Evolutionary conservation across 2,329 filamentous ascomycete species (phyloP), one percentile per base, ranked within the genome.

Genomic region (Lasiodiplodia sp.): DNA sequence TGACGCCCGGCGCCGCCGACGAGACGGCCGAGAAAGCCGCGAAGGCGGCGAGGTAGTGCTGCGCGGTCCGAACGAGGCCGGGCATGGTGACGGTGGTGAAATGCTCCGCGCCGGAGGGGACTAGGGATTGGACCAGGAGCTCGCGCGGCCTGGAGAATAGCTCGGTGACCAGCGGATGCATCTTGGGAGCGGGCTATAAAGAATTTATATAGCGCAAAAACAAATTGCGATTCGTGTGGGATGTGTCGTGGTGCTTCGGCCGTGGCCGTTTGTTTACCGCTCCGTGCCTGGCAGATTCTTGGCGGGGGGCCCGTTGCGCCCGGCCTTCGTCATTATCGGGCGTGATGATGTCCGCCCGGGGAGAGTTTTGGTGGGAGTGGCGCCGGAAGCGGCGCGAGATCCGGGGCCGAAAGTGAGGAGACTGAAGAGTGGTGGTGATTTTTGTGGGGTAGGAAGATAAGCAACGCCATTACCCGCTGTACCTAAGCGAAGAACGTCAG

Each of bases 1-100:
- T 74, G 28, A 78, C 73, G 37, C 23, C 57, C 12, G 49, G 66
- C 1, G 63, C 21, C 11, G 67, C 52, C 6, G 34, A 12, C 16
- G 67, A 65, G 47, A 57, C 28, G 51, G 23, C 57, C 2, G 67
- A 56, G 12, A 64, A 21, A n/a, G 51, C 31, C 25, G 60, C 60
- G 21, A 64, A 64, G 8, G 60, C 31, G 28, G 60, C 40, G 5
- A 64, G 47, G 47, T 64, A 64, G 28, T 38, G 60, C 60, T 64
- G 60, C 6, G 38, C 28, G 2, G 60, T 31, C n/a, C 44, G 6
- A 4, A 64, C 18, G 47, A 64, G 28, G 21, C 60, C 60, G 40
- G 40, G 40, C 44, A 64, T 64, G 28, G 18, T 31, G 60, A n/a
- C 8, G 31, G 31, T 21, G 60, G 12, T 28, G 28, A 28, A 34